Conservation (phyloP, 768 basidiomycete genomes). For the Tulasnella sp. region DNA sequence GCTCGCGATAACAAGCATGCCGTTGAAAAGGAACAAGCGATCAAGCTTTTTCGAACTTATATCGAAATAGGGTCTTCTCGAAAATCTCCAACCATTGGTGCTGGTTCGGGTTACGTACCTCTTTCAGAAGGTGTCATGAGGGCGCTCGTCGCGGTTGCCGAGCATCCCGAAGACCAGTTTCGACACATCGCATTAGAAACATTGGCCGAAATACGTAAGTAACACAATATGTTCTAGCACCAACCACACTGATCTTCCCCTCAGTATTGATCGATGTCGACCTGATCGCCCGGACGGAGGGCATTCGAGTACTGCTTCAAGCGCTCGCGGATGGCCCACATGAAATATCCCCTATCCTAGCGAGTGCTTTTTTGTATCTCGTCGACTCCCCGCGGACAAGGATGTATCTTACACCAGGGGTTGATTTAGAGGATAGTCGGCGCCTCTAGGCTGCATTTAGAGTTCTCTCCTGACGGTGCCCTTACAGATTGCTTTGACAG, state of each 20-base stretch:
- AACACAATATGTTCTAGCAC: neutral
- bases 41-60: conserved; percentile 77
- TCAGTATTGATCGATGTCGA: conserved; percentile 82
- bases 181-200: conserved; percentile 73
- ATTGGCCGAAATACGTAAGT: conserved; percentile 75
- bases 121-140: conserved; percentile 71
- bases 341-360: conserved; percentile 68
- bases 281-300: conserved; percentile 67
- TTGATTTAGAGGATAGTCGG: conserved; percentile 68
- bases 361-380: conserved; percentile 68
- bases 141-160: conserved; percentile 85
- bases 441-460: neutral
- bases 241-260: neutral
- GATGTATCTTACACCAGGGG: conserved; percentile 62
- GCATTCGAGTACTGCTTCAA: conserved; percentile 75
- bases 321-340: conserved; percentile 79
- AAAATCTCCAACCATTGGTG: conserved; percentile 7
- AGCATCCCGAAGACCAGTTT: conserved; percentile 85
- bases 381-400: conserved; percentile 79
- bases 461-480: neutral
- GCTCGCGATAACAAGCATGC: conserved; percentile 73
- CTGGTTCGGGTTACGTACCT: conserved; percentile 30
- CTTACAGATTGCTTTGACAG: conserved; percentile 68
- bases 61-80: conserved; percentile 54
- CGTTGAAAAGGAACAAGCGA: conserved; percentile 82